Evolutionary conservation across 495 filamentous ascomycete genomes (phyloP), one percentile per base, ranked within the genome.

Genomic region (Neurospora pannonica): DNA sequence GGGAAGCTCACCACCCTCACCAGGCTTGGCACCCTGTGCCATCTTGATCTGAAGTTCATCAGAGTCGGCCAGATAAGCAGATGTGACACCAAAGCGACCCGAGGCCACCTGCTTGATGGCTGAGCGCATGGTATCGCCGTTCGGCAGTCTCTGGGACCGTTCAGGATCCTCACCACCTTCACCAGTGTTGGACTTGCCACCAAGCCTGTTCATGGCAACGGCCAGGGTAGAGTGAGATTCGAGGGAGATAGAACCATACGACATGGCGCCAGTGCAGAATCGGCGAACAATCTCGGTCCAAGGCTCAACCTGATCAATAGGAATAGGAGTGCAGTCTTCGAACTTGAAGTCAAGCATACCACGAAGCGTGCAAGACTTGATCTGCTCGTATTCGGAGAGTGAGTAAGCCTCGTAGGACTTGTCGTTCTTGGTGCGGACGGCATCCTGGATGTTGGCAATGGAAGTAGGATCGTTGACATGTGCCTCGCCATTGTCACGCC

Each of bases 1-100:
- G 39, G 96, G 96, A 75, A 99, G 89, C 82, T 99, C 96, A 88
- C 96, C 96, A 86, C 96, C 96, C 83, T 99, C 96, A 80, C 96
- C 96, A 75, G 96, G 96, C 88, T 99, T 99, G 71, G 96, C 96
- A 78, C 96, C 96, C 84, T 99, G 96, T 11, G 96, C 96, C 96
- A 99, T 99, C 88, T 99, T 99, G 88, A 99, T 99, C 85, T 99
- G 96, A 42, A 99, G 86, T 84, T 99, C 95, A 81, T 99, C 96
- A 17, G 96, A 93, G 82, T 99, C 96, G 48, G 96, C 95, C n/a
- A 99, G 88, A 82, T 98, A 99, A 86, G 97, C 93, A 39, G 94
- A 96, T 10, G 97, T 99, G 74, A 99, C 96, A 87, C 96, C 96
- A 79, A 99, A 99, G 75, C 96, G 93, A 62, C 97, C 96, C 13